A percentile compares a stretch with the other conserved stretches of the same genome.
Conservation (phyloP, 2,329 filamentous ascomycete species). For the Nemania serpens region DNA sequence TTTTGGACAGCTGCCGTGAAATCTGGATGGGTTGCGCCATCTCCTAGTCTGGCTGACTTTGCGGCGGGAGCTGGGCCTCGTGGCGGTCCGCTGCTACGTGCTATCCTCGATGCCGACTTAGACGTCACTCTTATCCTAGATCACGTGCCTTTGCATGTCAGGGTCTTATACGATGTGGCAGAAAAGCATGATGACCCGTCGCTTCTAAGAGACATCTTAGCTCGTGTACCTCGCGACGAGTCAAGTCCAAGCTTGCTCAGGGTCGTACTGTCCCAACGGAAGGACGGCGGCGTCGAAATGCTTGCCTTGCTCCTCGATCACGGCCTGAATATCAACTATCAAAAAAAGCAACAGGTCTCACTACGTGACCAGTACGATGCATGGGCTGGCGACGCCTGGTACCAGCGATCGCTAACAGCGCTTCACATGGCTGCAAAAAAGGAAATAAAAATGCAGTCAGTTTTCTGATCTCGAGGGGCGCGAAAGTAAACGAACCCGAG, state of each 20-base stretch:
- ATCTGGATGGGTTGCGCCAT: slow-evolving; percentile 15
- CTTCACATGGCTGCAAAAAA: slow-evolving; percentile 7
- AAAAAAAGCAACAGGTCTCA: not conserved
- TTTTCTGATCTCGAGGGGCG: slow-evolving; percentile 19
- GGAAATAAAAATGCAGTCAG: slow-evolving; percentile 15
- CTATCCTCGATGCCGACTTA: slow-evolving; percentile 8
- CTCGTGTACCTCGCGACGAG: slow-evolving; percentile 8
- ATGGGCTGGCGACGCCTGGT: not conserved
- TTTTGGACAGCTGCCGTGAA: slow-evolving; percentile 15
- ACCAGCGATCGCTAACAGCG: slow-evolving; percentile 6
- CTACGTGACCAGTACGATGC: not conserved
- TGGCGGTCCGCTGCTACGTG: slow-evolving; percentile 11
- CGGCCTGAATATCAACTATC: slow-evolving; percentile 21
- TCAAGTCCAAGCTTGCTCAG: not conserved
- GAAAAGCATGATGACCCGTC: slow-evolving; percentile 14
- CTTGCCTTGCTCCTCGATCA: slow-evolving; percentile 18
- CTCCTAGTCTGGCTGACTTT: slow-evolving; percentile 2
- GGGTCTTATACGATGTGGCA: not conserved
- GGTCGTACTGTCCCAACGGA: not conserved
- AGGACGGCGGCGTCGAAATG: slow-evolving; percentile 13
- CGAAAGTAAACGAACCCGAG: slow-evolving; percentile 12
- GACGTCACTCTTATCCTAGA: slow-evolving; percentile 1
- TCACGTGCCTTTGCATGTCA: not conserved
- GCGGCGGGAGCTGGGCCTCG: not conserved
- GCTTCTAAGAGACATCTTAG: slow-evolving; percentile 12